Conservation (phyloP, 1,139 yeast genomes). For the Magnusiomyces paraingens region DNA sequence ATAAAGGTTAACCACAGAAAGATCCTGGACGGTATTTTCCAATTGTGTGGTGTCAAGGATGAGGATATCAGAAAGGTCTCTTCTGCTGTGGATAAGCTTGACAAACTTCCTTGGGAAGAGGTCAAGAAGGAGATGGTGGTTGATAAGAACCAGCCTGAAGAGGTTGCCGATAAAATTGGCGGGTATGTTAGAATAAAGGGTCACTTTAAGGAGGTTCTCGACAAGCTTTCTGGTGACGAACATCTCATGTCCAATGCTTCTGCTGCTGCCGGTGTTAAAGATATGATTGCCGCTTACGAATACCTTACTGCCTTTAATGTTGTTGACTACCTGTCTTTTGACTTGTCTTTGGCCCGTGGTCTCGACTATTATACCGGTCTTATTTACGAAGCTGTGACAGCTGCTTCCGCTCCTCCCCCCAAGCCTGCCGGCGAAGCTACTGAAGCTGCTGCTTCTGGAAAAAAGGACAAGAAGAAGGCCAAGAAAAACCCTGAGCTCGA, state of each 20-base stretch:
- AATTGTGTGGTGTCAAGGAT: constrained; percentile 88
- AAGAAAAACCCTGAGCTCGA: constrained; percentile 35
- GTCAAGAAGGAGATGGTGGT: constrained; percentile 87
- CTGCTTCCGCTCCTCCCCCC: constrained; percentile 89
- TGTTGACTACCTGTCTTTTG: constrained; percentile 62
- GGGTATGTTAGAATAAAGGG: constrained; percentile 85
- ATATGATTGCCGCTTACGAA: constrained; percentile 66
- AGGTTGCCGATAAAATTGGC: constrained; percentile 88
- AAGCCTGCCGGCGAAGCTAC: constrained; percentile 40
- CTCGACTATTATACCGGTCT: constrained; percentile 95
- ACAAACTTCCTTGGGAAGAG: constrained; percentile 90
- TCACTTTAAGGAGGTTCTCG: constrained; percentile 60
- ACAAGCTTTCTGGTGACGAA: constrained; percentile 49
- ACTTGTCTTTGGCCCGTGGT: constrained; percentile 93
- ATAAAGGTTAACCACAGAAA: constrained; percentile 91
- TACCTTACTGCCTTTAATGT: constrained; percentile 79
- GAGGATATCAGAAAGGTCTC: constrained; percentile 92
- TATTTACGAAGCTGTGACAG: constrained; percentile 91
- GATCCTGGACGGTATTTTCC: constrained; percentile 89
- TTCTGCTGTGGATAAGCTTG: constrained; percentile 93
- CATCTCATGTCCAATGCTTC: constrained; percentile 54
- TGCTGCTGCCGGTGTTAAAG: constrained; percentile 76
- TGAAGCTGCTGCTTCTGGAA: constrained; percentile 33
- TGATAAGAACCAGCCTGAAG: constrained; percentile 85
- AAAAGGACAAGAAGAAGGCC: constrained; percentile 27